These are phyloP conservation scores for Xenoacremonium recifei DNA, from an alignment of 2,329 filamentous ascomycete genomes.

Conservation along the genomic window DNA sequence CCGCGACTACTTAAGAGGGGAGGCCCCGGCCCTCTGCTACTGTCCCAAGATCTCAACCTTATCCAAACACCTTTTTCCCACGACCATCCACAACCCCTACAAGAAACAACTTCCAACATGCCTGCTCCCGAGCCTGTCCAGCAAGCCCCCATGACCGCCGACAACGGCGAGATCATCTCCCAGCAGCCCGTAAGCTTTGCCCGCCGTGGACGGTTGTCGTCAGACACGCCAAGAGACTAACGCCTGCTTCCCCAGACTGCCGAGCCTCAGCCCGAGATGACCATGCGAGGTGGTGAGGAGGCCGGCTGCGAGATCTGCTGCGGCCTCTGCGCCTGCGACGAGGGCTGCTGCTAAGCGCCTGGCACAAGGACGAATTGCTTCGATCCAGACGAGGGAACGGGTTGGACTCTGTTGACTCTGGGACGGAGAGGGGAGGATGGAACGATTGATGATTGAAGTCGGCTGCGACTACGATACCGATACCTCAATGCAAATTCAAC, in stretches of 20 bases:
- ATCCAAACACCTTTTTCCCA: slow-evolving; percentile 1
- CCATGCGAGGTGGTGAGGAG: slow-evolving; percentile 44
- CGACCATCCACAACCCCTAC: neutral
- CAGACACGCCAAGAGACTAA: neutral
- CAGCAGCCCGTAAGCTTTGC: slow-evolving; percentile 40
- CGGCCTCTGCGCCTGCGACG: slow-evolving; percentile 44
- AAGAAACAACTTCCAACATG: slow-evolving; percentile 31
- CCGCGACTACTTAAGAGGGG: slow-evolving; percentile 18
- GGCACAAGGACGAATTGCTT: neutral
- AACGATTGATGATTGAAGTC: too few species aligned
- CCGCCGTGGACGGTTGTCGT: neutral
- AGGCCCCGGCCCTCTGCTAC: slow-evolving; percentile 10
- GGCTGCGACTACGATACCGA: too few species aligned
- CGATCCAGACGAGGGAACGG: too few species aligned
- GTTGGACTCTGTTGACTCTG: too few species aligned
- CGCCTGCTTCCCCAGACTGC: slow-evolving; percentile 23
- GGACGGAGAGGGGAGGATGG: too few species aligned
- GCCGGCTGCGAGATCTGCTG: slow-evolving; percentile 46
- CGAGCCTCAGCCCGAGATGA: slow-evolving; percentile 43
- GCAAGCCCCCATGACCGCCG: slow-evolving; percentile 43
- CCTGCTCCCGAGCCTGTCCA: slow-evolving; percentile 40
- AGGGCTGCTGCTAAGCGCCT: slow-evolving; percentile 39
- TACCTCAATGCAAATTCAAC: too few species aligned
- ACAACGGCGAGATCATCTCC: slow-evolving; percentile 34
- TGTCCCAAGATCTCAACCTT: slow-evolving; percentile 10